Base-by-base conservation (phyloP, 2,329 filamentous ascomycete species). In the Fusarium succisae region DNA sequence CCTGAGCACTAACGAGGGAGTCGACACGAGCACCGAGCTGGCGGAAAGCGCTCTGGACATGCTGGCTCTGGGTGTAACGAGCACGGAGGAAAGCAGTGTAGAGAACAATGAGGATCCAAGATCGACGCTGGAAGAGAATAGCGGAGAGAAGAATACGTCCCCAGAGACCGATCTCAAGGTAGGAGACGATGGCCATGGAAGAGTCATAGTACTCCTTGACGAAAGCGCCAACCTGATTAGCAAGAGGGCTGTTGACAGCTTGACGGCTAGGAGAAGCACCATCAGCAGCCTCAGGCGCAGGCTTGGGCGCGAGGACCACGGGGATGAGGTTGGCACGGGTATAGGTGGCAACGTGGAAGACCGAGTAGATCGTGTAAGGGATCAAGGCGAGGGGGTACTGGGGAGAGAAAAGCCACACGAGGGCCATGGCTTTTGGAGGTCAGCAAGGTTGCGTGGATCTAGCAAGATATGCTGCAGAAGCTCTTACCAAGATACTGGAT, bases 291-390 rank as follows among this genome's bases (percentile, higher is more conserved):
- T 88, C 84, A 58, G 75, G 65, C 47, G 89, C 87, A 20, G 89
- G 81, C 41, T 89, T 84, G 68, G 91, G 88, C 22, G 95, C 94
- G 79, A 93, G 88, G 79, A 99, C 81, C 73, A 94, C 94, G 70
- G 96, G 96, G 79, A 99, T 93, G 75, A 99, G 86, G 86, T 97
- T 97, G 82, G 93, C 93, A 83, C 96, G 95, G 76, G 93, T 94
- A 86, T 99, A 99, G 75, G 96, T 98, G 71, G 95, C 94, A 77
- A 98, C 95, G 86, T 99, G 96, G 91, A 99, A 99, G 84, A 98
- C 85, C 67, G 96, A 98, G 90, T 98, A 99, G 84, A 99, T 94
- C 78, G 91, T 92, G 86, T 98, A 99, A 35, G 96, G 96, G 63
- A 98, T 90, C 79, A 99, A 90, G 63, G 96, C 96, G 78, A 98